Evolutionary conservation across 169 alveolate genomes (phyloP), one percentile per base, ranked within the genome.

Genomic region (Miamiensis avidus): DNA sequence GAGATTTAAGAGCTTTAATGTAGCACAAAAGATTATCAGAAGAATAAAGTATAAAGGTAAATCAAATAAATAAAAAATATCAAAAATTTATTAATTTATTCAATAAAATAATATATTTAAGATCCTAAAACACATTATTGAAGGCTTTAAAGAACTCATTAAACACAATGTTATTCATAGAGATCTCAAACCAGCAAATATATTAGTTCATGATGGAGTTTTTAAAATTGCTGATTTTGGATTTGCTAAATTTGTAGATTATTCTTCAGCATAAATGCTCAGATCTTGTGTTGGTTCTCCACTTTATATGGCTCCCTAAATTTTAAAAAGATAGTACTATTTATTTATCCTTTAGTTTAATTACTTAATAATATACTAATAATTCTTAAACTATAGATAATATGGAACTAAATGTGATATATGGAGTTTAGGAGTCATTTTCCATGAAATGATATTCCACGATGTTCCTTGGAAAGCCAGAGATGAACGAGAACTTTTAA

Each of bases 181-280:
- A 65, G 95, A 91, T 84, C 84, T 91, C 64, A 91, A 91, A 87
- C 89, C 91, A 82, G 95, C 95, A 31, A 86, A 86, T 81, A 86
- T 86, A 0, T 29, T 86, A 20, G 75, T 86, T 1, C 64, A 86
- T 28, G 82, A 91, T 65, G 76, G 79, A 34, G 72, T 86, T n/a
- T 81, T 75, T 33, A 86, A 86, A 86, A 86, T 86, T 27, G 90
- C 87, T 6, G 90, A 86, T 33, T 86, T 86, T 75, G 90, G 90
- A 0, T 86, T 86, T 86, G 90, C 90, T 0, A 86, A 86, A 31
- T 75, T 74, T 31, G 81, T 74, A 26, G 84, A 86, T 65, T 86
- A 86, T 86, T 86, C 90, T 33, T 74, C 86, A 28, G 84, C 83
- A 28, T 72, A 86, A 27, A 75, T 86, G 86, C 75, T 86, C 16